Evolutionary conservation across 345 rosid species (phyloP).

Genomic region (Capsella bursapastoris): DNA sequence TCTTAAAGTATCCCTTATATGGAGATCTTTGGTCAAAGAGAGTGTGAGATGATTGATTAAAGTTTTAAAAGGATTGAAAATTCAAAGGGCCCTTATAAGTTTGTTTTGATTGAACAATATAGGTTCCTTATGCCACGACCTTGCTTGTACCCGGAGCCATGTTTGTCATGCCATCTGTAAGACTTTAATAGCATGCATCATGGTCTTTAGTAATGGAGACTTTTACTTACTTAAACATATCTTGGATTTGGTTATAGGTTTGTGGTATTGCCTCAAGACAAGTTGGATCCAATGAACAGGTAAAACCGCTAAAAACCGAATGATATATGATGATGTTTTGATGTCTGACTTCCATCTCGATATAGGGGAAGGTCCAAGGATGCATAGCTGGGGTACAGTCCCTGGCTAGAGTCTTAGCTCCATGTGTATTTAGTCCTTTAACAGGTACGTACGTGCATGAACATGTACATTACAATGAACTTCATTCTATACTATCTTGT

Average conservation of each 20-base stretch:
- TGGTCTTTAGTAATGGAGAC: not conserved
- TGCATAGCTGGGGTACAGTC: conserved; percentile 77
- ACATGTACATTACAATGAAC: not conserved
- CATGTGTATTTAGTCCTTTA: conserved; percentile 76
- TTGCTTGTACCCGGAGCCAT: conserved; percentile 45
- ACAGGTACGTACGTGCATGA: conserved; percentile 49
- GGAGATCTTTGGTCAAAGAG: no score
- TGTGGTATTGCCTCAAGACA: conserved; percentile 81
- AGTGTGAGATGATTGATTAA: no score
- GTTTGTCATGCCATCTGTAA: conserved; percentile 65
- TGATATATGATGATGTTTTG: not conserved
- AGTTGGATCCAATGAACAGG: conserved; percentile 73
- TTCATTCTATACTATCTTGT: not conserved
- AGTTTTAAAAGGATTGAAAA: not conserved
- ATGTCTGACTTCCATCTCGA: not conserved
- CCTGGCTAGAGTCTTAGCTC: conserved; percentile 70
- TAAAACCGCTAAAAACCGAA: not conserved
- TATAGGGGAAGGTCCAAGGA: conserved; percentile 89
- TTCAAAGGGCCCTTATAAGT: not conserved
- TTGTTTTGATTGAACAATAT: not conserved
- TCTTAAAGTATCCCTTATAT: no score
- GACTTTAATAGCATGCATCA: conserved; percentile 12
- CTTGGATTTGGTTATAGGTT: conserved; percentile 3
- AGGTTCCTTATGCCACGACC: conserved; percentile 78
- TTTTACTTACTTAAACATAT: no score